Percentiles rank a stretch among this genome's conserved stretches.
Evolutionary conservation across 371 early-diverging fungal species (phyloP).

Genomic region (Mucor lusitanicus): DNA sequence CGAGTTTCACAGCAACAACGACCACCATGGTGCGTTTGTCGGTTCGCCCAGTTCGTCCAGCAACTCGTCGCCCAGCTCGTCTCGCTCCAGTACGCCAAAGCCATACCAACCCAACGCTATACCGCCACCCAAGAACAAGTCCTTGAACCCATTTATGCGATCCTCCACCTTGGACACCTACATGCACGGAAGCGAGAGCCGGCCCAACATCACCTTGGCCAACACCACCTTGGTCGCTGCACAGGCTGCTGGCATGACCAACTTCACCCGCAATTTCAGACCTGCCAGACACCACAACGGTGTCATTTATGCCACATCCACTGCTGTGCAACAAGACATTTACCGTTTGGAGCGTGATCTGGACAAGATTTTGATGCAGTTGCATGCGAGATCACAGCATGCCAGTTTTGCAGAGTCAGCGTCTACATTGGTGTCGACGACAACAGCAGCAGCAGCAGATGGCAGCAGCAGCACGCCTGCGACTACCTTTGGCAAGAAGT

Average conservation of each 20-base stretch:
- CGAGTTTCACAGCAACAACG: neutral
- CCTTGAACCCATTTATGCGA: conserved; percentile 16
- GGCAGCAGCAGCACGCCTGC: neutral
- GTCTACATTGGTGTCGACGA: neutral
- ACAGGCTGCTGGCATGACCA: conserved; percentile 33
- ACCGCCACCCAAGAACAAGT: neutral
- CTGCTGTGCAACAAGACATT: conserved; percentile 50
- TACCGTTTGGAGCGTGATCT: conserved; percentile 45
- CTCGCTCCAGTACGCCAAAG: conserved; percentile 1
- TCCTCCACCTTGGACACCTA: neutral
- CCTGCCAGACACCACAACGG: conserved; percentile 25
- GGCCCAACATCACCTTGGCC: conserved; percentile 7
- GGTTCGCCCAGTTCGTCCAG: neutral
- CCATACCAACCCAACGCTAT: neutral
- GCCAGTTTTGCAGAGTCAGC: conserved; percentile 25
- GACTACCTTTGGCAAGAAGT: neutral
- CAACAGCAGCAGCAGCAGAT: neutral
- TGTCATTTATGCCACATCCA: conserved; percentile 37
- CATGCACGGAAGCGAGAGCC: neutral
- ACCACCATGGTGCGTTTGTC: neutral
- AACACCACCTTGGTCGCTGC: conserved; percentile 31
- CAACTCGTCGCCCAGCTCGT: neutral
- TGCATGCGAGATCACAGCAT: conserved; percentile 17
- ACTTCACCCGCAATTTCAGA: conserved; percentile 24
- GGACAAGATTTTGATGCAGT: conserved; percentile 30